phyloP scores from a whole-genome alignment of 495 filamentous ascomycete genomes.

The Chaetomidium leptoderma region DNA sequence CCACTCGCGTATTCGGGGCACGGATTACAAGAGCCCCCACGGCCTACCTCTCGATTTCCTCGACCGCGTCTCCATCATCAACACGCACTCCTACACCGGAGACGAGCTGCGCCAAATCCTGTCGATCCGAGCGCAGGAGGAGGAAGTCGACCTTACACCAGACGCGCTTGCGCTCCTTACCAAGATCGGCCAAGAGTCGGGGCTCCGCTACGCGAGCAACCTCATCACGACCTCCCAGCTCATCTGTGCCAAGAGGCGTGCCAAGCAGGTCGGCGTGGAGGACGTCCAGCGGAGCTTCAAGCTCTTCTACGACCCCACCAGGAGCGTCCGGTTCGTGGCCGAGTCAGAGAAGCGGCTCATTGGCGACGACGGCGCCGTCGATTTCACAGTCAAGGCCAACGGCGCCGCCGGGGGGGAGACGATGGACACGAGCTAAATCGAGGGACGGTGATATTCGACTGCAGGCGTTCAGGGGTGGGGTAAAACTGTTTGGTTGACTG shows the following conservation, averaged over 20 bases:
- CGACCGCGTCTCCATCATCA: constrained; percentile 93
- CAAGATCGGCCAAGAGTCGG: constrained; percentile 91
- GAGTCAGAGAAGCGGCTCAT: constrained; percentile 92
- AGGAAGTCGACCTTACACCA: constrained; percentile 84
- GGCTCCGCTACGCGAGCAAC: constrained; percentile 89
- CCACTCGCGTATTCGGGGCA: constrained; percentile 86
- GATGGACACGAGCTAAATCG: constrained; percentile 65
- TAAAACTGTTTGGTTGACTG: constrained; percentile 17
- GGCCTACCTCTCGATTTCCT: constrained; percentile 94
- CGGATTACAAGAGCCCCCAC: constrained; percentile 85
- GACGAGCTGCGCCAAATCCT: constrained; percentile 91
- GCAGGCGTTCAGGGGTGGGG: constrained; percentile 23
- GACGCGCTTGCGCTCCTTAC: constrained; percentile 88
- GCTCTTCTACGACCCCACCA: constrained; percentile 82
- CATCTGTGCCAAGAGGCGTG: constrained; percentile 70
- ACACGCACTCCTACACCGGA: constrained; percentile 79
- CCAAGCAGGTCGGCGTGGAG: constrained; percentile 70
- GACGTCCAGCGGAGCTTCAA: constrained; percentile 92
- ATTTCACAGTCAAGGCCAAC: constrained; percentile 54
- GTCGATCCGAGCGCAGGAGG: constrained; percentile 85
- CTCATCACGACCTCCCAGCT: constrained; percentile 91
- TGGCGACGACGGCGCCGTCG: constrained; percentile 75
- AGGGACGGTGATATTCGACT: constrained; percentile 2
- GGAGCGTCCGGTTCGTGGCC: constrained; percentile 85
- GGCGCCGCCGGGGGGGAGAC: constrained; percentile 55